A percentile compares a stretch with the other conserved stretches of the same genome.
Conservation (phyloP, 257 asterid species). For the Paraleonurus japonicus region DNA sequence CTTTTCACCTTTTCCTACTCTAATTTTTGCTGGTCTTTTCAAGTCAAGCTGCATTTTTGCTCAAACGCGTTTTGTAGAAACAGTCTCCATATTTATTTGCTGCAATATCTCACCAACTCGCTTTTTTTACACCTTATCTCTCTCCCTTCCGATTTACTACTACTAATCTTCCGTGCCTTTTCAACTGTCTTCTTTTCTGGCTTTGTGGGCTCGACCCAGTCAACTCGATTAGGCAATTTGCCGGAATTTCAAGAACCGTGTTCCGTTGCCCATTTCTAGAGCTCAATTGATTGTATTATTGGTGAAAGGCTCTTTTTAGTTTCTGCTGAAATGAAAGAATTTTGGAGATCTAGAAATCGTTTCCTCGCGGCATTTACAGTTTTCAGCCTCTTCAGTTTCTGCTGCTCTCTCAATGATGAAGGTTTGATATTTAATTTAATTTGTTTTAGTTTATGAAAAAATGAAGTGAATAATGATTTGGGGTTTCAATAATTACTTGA, state of each 20-base stretch:
- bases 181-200: slow-evolving; percentile 34
- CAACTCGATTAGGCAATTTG: slow-evolving; percentile 34
- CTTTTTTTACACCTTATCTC: slow-evolving; percentile 24
- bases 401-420: slow-evolving; percentile 61
- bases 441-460: slow-evolving; percentile 26
- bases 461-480: slow-evolving; percentile 31
- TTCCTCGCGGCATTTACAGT: slow-evolving; percentile 23
- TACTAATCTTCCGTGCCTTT: neutral
- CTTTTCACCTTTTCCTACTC: neutral
- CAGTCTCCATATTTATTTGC: slow-evolving; percentile 33
- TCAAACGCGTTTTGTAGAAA: slow-evolving; percentile 39
- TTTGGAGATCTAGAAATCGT: slow-evolving; percentile 33
- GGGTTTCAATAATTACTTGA: slow-evolving; percentile 38
- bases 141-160: slow-evolving; percentile 22
- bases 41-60: slow-evolving; percentile 10
- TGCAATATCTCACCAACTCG: slow-evolving; percentile 20
- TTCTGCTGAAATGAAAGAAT: slow-evolving; percentile 37
- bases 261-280: slow-evolving; percentile 4
- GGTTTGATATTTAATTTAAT: slow-evolving; percentile 45
- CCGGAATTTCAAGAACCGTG: slow-evolving; percentile 25
- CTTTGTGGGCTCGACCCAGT: slow-evolving; percentile 37
- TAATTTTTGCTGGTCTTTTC: neutral
- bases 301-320: slow-evolving; percentile 24
- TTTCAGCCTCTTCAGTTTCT: slow-evolving; percentile 28
- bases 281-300: slow-evolving; percentile 23